Conservation (phyloP, 805 yeast species). For the Cyberlindnera samutprakarnensis region DNA sequence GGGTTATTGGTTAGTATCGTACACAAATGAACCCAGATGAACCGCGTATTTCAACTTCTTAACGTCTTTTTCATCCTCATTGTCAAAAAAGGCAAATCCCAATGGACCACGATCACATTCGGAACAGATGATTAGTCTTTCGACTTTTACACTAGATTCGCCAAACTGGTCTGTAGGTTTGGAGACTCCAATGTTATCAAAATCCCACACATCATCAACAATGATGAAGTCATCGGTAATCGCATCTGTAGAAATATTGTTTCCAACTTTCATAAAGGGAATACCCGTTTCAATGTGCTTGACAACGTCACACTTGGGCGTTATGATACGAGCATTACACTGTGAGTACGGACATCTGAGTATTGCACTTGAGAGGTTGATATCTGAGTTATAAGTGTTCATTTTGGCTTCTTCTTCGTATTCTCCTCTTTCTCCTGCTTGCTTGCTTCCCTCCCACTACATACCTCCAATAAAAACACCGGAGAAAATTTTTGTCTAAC, state of each 20-base stretch:
- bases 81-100: conserved; percentile 49
- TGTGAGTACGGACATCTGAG: conserved; percentile 19
- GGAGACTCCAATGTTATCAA: conserved; percentile 74
- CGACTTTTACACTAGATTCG: conserved; percentile 26
- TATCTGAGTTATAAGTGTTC: too few species aligned
- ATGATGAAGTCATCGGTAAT: conserved; percentile 33
- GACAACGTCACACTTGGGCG: conserved; percentile 3
- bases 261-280: too few species aligned
- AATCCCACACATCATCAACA: conserved; percentile 64
- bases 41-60: conserved; percentile 36
- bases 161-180: conserved; percentile 17
- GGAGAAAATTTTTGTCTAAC: too few species aligned
- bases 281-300: conserved; percentile 1
- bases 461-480: too few species aligned
- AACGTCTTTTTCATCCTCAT: conserved; percentile 23
- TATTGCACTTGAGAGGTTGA: too few species aligned
- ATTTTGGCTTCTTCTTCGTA: too few species aligned
- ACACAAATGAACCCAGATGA: conserved; percentile 38
- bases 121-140: conserved; percentile 56
- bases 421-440: too few species aligned
- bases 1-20: too few species aligned
- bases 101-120: conserved; percentile 76
- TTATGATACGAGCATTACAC: conserved; percentile 20
- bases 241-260: too few species aligned
- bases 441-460: too few species aligned